A percentile compares a stretch with the other conserved stretches of the same genome.
phyloP scores from a whole-genome alignment of 768 basidiomycete species.

The Naematelia encephala region DNA sequence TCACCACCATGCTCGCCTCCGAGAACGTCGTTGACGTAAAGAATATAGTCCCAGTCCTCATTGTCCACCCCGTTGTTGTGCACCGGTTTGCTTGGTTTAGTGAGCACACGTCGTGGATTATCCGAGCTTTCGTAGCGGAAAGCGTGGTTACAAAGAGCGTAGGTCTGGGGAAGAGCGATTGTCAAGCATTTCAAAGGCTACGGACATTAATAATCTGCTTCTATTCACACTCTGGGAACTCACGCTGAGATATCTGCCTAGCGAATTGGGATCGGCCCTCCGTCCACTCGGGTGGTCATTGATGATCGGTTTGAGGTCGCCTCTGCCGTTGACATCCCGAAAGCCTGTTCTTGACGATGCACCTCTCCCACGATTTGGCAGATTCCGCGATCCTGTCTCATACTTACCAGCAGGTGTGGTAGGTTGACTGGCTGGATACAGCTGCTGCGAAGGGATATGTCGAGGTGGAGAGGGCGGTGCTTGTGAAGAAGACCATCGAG shows the following conservation, averaged over 20 bases:
- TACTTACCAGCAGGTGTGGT: slow-evolving; percentile 32
- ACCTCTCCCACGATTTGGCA: slow-evolving; percentile 4
- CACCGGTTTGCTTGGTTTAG: slow-evolving; percentile 91
- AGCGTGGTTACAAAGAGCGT: slow-evolving; percentile 86
- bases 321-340: slow-evolving; percentile 68
- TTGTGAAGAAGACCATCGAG: slow-evolving; percentile 1
- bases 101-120: slow-evolving; percentile 93
- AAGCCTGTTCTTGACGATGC: slow-evolving; percentile 58
- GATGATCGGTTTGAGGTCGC: slow-evolving; percentile 73
- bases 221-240: slow-evolving; percentile 51
- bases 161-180: slow-evolving; percentile 81
- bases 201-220: neutral
- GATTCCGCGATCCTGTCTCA: slow-evolving; percentile 29
- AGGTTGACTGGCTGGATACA: slow-evolving; percentile 39
- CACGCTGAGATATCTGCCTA: slow-evolving; percentile 75
- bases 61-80: slow-evolving; percentile 98
- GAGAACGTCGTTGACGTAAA: slow-evolving; percentile 97
- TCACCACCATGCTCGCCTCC: slow-evolving; percentile 81
- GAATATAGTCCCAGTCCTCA: slow-evolving; percentile 97
- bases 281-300: slow-evolving; percentile 64
- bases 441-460: slow-evolving; percentile 11
- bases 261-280: slow-evolving; percentile 65
- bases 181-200: slow-evolving; percentile 71
- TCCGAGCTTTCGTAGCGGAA: slow-evolving; percentile 93
- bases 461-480: slow-evolving; percentile 19